Conservation (phyloP, 2,329 filamentous ascomycete genomes). For the Curvularia sp. region DNA sequence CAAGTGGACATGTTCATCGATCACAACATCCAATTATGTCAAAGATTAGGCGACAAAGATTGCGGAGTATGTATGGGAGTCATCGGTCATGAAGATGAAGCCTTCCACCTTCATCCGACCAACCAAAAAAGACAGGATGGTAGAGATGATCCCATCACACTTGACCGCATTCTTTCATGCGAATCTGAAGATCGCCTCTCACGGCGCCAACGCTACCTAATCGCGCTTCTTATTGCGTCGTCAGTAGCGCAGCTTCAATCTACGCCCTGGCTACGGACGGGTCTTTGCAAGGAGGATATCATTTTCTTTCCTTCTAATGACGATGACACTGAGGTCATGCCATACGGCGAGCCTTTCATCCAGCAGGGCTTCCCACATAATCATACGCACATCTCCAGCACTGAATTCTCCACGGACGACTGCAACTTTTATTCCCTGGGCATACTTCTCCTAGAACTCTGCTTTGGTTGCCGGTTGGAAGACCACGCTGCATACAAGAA, state of each 20-base stretch:
- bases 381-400: neutral
- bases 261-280: neutral
- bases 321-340: neutral
- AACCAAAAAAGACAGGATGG: neutral
- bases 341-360: neutral
- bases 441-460: neutral
- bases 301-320: neutral
- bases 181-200: neutral
- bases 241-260: slow-evolving; percentile 1
- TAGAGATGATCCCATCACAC: neutral
- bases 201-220: neutral
- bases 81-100: neutral
- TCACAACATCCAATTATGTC: neutral
- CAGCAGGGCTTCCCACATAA: neutral
- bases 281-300: neutral
- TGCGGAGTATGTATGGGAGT: neutral
- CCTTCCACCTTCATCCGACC: neutral
- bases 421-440: neutral
- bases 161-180: neutral
- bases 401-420: neutral
- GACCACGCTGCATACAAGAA: neutral
- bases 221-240: neutral
- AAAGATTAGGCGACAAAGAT: neutral
- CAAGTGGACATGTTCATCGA: neutral
- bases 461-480: neutral